A percentile compares a stretch with the other conserved stretches of the same genome.
These are phyloP conservation scores for Yamadazyma trypodendri DNA, from an alignment of 1,139 yeast genomes.

Conservation along the genomic window DNA sequence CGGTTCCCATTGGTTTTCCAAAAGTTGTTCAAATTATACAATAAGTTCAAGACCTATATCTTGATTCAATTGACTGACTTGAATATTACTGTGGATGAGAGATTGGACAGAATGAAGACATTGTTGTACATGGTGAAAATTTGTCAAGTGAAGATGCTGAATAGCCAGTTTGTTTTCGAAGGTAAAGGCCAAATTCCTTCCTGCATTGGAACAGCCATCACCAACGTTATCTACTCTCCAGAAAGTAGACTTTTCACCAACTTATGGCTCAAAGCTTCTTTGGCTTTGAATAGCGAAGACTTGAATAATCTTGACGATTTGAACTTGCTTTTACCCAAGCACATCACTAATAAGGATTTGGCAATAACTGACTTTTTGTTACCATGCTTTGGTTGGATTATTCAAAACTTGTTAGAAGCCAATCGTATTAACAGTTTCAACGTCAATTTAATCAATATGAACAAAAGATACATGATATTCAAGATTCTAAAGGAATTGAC, in stretches of 20 bases:
- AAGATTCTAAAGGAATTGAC: conserved; percentile 43
- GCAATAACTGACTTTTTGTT: conserved; percentile 37
- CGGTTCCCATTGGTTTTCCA: conserved; percentile 71
- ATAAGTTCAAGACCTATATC: conserved; percentile 60
- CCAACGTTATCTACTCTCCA: conserved; percentile 75
- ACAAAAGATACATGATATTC: conserved; percentile 43
- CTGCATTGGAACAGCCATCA: conserved; percentile 77
- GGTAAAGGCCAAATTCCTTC: conserved; percentile 62
- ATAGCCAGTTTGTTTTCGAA: conserved; percentile 55
- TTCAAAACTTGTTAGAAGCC: conserved; percentile 41
- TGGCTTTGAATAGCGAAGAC: conserved; percentile 18
- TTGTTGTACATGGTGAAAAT: conserved; percentile 67
- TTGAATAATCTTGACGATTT: conserved; percentile 29
- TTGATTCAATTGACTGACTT: conserved; percentile 66
- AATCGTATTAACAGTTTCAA: conserved; percentile 36
- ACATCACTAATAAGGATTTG: conserved; percentile 28
- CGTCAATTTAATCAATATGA: conserved; percentile 33
- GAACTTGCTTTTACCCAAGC: conserved; percentile 35
- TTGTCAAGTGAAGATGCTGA: conserved; percentile 67
- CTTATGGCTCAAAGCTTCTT: conserved; percentile 63
- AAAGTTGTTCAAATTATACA: conserved; percentile 65
- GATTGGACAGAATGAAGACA: conserved; percentile 71
- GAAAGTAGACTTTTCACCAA: conserved; percentile 69
- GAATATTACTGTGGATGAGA: conserved; percentile 50
- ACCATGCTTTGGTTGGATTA: conserved; percentile 81